Conservation (phyloP, 176 grass and related monocot species). For the Eleusine coracana region DNA sequence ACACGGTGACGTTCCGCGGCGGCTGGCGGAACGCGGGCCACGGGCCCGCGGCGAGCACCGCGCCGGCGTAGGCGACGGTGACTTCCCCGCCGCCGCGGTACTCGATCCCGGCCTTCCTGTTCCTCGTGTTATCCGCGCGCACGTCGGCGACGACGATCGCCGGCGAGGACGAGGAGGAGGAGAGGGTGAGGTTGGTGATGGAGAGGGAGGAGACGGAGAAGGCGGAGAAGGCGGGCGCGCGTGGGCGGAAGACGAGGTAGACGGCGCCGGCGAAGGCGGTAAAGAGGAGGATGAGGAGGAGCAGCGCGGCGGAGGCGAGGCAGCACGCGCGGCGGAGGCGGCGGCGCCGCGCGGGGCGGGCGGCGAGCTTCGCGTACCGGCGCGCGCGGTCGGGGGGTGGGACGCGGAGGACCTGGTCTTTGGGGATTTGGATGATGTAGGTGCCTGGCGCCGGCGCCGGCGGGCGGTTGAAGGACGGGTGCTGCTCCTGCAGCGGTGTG, state of each 20-base stretch:
- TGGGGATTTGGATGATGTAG: conserved; percentile 80
- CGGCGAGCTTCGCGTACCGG: conserved; percentile 48
- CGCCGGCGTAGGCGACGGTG: conserved; percentile 45
- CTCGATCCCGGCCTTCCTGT: conserved; percentile 60
- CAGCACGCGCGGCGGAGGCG: conserved; percentile 38
- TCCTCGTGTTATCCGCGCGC: conserved; percentile 61
- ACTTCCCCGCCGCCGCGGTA: conserved; percentile 65
- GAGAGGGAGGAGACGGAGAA: conserved; percentile 62
- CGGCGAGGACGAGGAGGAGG: conserved; percentile 24
- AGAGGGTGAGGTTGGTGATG: conserved; percentile 44
- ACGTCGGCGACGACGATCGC: conserved; percentile 41
- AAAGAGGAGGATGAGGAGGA: not conserved
- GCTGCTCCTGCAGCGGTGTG: conserved; percentile 16
- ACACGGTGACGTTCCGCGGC: conserved; percentile 67
- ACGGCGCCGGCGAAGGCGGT: conserved; percentile 11
- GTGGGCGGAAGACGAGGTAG: conserved; percentile 74
- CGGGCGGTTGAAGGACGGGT: conserved; percentile 23
- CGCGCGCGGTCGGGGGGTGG: conserved; percentile 67
- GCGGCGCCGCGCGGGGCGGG: conserved; percentile 44
- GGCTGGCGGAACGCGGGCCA: conserved; percentile 77
- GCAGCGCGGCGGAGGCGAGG: conserved; percentile 11
- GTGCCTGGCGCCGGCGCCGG: conserved; percentile 24
- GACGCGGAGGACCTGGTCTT: conserved; percentile 77
- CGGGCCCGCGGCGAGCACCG: conserved; percentile 45
- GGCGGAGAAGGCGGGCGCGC: no score